phyloP scores from a whole-genome alignment of 345 rosid species.

The Microcos paniculata region DNA sequence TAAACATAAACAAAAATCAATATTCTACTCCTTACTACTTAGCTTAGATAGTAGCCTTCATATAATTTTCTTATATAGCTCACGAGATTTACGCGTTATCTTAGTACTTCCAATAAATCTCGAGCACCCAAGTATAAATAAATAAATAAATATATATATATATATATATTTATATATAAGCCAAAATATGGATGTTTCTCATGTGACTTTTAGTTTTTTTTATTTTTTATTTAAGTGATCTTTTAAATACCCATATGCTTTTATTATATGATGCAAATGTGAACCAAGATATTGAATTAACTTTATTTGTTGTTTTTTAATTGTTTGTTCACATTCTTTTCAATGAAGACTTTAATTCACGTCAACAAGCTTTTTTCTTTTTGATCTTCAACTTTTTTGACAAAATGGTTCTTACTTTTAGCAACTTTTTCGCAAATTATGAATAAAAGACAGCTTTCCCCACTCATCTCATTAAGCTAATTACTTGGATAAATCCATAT shows the following conservation, averaged over 20 bases:
- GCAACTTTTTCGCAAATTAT: neutral
- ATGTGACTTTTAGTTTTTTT: neutral
- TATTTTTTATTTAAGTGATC: neutral
- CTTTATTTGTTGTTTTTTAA: neutral
- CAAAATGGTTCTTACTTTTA: neutral
- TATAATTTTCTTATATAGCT: no score
- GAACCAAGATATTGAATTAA: neutral
- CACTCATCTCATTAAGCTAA: neutral
- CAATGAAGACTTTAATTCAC: neutral
- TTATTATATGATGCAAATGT: neutral
- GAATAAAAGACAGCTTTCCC: neutral
- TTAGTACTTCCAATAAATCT: no score
- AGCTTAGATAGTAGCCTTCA: no score
- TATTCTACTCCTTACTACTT: no score
- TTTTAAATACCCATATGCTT: neutral
- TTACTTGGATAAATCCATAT: no score
- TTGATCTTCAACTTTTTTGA: neutral
- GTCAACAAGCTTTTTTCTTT: neutral
- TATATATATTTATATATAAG: no score
- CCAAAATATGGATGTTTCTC: neutral
- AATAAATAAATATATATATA: no score
- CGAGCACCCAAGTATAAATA: no score
- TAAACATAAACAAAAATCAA: no score
- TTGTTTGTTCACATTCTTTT: neutral
- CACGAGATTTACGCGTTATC: no score